Evolutionary conservation across 192 early-diverging fungal genomes (phyloP), one percentile per base, ranked within the genome.

Genomic region (Coemansia sp.): DNA sequence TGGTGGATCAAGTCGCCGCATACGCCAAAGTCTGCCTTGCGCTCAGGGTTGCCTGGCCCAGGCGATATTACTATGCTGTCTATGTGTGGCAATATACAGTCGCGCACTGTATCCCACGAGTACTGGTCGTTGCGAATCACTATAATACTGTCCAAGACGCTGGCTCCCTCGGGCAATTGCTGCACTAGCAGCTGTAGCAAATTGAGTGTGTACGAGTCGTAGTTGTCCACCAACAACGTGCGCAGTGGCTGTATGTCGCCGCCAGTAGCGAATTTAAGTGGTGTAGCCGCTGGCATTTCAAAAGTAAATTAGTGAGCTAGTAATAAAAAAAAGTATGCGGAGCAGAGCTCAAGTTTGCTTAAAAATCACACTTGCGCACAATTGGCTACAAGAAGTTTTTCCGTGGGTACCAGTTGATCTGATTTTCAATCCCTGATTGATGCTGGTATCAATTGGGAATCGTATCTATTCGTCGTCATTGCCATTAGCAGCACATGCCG

Each of bases 201-300:
- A 74, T 98, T 98, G 80, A 95, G 93, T 2, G 96, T 98, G 73
- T 98, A 98, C 13, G 94, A 96, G 76, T 98, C 96, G 71, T 97
- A 97, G 85, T 98, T 97, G 78, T 98, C 96, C 55, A 98, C 87
- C 53, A 98, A 90, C 22, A 98, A 75, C 0, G 70, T 72, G n/a
- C 82, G 76, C 58, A 59, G 7, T 2, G 71, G 81, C 44, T 39
- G 65, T 47, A 3, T 32, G 1, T 44, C 15, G 56, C 40, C 34
- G 13, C 52, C 6, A 3, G 3, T 35, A 9, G 1, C 7, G 65
- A 29, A 55, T 55, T 45, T 59, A 47, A 20, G 27, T 2, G 34
- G 40, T 20, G 32, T 56, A 4, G 32, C 16, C 49, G 64, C 16
- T 20, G 47, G 45, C 45, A 49, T 56, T 9, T 27, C 61, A 65